These are phyloP conservation scores for Linderina pennispora DNA, from an alignment of 192 early-diverging fungal species.

Conservation along the genomic window DNA sequence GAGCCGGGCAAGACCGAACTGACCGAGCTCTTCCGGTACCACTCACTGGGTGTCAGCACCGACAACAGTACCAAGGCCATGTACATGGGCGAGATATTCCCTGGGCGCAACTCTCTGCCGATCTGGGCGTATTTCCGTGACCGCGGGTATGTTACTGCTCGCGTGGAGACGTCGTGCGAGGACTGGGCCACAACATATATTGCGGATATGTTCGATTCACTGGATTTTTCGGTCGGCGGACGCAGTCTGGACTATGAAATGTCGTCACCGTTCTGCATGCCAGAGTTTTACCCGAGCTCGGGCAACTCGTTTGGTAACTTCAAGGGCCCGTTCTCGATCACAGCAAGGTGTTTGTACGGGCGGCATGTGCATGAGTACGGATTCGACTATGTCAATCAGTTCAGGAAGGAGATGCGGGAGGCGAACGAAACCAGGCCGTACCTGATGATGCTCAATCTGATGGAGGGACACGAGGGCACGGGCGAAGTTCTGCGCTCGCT, in stretches of 20 bases:
- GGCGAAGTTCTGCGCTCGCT: slow-evolving; percentile 29
- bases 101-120: slow-evolving; percentile 7
- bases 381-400: slow-evolving; percentile 36
- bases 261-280: slow-evolving; percentile 38
- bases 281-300: slow-evolving; percentile 25
- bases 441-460: slow-evolving; percentile 34
- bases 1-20: slow-evolving; percentile 15
- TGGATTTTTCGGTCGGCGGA: background rate
- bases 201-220: slow-evolving; percentile 10
- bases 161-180: slow-evolving; percentile 43
- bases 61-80: slow-evolving; percentile 30
- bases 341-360: slow-evolving; percentile 30
- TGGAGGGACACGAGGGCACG: slow-evolving; percentile 44
- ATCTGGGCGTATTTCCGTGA: slow-evolving; percentile 43
- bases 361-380: slow-evolving; percentile 36
- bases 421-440: slow-evolving; percentile 3
- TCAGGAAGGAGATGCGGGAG: slow-evolving; percentile 7
- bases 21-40: slow-evolving; percentile 42
- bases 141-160: slow-evolving; percentile 30
- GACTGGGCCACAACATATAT: slow-evolving; percentile 39
- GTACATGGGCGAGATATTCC: slow-evolving; percentile 7
- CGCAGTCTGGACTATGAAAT: slow-evolving; percentile 34
- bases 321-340: slow-evolving; percentile 37
- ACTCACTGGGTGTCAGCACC: slow-evolving; percentile 35
- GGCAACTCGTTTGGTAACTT: slow-evolving; percentile 40